These are phyloP conservation scores for Penicillium lividum DNA, from an alignment of 495 filamentous ascomycete genomes.

Conservation along the genomic window DNA sequence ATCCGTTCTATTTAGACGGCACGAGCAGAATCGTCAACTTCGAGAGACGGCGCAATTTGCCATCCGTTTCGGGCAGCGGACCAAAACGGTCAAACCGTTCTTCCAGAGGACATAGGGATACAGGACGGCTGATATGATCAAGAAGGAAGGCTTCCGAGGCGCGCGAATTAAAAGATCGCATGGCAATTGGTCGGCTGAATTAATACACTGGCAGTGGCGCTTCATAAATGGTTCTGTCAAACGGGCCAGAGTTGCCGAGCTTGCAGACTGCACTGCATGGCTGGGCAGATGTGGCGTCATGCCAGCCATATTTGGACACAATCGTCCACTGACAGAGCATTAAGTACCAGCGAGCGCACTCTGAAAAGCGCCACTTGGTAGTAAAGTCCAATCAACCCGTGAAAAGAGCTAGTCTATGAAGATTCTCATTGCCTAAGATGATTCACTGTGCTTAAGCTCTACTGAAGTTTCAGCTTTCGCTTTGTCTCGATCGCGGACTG, in stretches of 20 bases:
- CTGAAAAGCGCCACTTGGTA: neutral
- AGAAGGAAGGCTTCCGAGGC: neutral
- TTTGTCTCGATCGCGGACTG: neutral
- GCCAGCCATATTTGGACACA: neutral
- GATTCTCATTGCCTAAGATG: neutral
- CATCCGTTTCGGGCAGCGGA: too few species aligned
- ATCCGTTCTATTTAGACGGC: neutral
- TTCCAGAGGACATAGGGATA: too few species aligned
- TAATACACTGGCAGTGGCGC: neutral
- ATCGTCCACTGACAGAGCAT: neutral
- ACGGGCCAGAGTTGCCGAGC: neutral
- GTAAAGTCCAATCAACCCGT: neutral
- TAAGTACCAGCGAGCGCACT: neutral
- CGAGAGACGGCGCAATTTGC: slow-evolving; percentile 3
- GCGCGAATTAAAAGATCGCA: neutral
- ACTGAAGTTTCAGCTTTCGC: neutral
- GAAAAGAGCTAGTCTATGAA: neutral
- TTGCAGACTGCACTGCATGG: neutral
- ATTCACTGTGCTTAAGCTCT: neutral
- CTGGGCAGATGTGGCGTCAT: neutral
- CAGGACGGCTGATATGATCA: neutral
- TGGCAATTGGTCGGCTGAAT: neutral
- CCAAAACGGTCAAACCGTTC: too few species aligned
- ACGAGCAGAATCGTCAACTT: neutral
- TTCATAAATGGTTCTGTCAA: neutral